Evolutionary conservation across 1,139 yeast species (phyloP).

Genomic region (Pichia sp.): DNA sequence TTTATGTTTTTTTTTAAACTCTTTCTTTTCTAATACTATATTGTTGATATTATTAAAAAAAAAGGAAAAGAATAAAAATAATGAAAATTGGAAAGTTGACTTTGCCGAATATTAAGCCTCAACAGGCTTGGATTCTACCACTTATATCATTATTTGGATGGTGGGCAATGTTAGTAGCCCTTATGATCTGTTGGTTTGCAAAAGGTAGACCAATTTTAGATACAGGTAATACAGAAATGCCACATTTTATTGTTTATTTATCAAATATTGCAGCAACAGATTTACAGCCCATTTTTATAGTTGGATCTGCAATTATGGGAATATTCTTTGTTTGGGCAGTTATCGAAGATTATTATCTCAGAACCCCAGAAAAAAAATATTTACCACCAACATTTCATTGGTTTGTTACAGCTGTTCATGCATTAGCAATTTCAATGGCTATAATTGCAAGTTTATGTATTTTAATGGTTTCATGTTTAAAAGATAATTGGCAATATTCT

Average conservation of each 20-base stretch:
- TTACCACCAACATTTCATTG: constrained; percentile 47
- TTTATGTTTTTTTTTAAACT: too few species aligned
- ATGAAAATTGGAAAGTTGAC: constrained; percentile 21
- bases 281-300: constrained; percentile 73
- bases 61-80: too few species aligned
- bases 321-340: constrained; percentile 66
- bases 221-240: constrained; percentile 46
- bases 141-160: constrained; percentile 51
- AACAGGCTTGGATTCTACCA: constrained; percentile 43
- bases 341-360: constrained; percentile 49
- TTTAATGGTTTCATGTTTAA: constrained; percentile 67
- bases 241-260: constrained; percentile 46
- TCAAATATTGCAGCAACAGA: constrained; percentile 85
- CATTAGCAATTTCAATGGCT: constrained; percentile 47
- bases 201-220: constrained; percentile 77
- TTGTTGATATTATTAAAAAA: too few species aligned
- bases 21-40: too few species aligned
- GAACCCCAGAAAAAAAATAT: constrained; percentile 40
- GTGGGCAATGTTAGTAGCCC: constrained; percentile 76
- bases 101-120: constrained; percentile 24
- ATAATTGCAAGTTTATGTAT: constrained; percentile 72
- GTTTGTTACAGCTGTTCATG: constrained; percentile 45
- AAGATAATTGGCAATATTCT: constrained; percentile 50
- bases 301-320: constrained; percentile 77
- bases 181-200: constrained; percentile 64